phyloP scores from a whole-genome alignment of 345 rosid species.

The Theobroma cacao region DNA sequence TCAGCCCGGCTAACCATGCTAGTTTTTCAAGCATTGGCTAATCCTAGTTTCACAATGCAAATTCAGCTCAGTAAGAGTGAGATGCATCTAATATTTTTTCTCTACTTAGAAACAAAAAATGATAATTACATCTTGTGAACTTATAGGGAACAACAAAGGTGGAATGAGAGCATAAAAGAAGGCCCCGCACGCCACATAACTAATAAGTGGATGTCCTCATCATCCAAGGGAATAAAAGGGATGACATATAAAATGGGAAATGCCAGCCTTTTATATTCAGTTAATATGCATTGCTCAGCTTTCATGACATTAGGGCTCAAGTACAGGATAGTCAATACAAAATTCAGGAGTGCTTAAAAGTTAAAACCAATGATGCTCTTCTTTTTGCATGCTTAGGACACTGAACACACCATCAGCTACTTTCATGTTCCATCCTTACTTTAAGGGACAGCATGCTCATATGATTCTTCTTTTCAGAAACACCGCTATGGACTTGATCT shows the following conservation, averaged over 20 bases:
- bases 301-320: background rate
- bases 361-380: constrained; percentile 1
- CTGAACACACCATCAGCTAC: background rate
- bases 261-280: background rate
- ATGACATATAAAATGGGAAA: background rate
- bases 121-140: background rate
- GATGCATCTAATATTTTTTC: background rate
- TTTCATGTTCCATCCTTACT: constrained; percentile 1
- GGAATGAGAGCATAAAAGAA: background rate
- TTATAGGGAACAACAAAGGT: background rate
- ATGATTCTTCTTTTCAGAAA: background rate
- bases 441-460: constrained; percentile 5
- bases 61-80: background rate
- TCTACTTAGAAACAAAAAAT: background rate
- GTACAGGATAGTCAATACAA: background rate
- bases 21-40: background rate
- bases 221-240: background rate
- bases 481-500: background rate
- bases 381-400: constrained; percentile 9
- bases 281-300: background rate
- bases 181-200: background rate
- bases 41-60: background rate
- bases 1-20: background rate
- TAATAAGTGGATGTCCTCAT: constrained; percentile 5
- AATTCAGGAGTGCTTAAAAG: constrained; percentile 10